These are phyloP conservation scores for Sporothrix pseudoabietina DNA, from an alignment of 2,329 filamentous ascomycete genomes.

Conservation along the genomic window DNA sequence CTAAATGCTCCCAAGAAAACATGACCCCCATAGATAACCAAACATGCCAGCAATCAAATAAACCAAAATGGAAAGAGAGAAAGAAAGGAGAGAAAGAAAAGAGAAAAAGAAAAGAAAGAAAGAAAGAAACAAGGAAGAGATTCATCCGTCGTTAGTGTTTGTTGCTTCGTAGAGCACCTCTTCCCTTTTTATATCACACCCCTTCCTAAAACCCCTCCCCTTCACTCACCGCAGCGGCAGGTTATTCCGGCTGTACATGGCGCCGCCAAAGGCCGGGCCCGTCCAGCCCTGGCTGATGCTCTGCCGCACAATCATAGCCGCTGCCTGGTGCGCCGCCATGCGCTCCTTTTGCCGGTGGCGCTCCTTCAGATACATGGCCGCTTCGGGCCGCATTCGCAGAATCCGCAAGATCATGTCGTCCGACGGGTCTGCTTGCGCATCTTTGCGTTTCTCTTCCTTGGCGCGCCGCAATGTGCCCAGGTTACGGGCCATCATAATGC, in stretches of 20 bases:
- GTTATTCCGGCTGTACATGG: constrained; percentile 49
- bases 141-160: constrained; percentile 9
- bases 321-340: constrained; percentile 83
- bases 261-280: constrained; percentile 46
- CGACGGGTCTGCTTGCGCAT: constrained; percentile 92
- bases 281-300: constrained; percentile 67
- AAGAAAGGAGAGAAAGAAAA: neutral
- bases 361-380: constrained; percentile 82
- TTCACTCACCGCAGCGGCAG: constrained; percentile 50
- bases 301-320: constrained; percentile 91
- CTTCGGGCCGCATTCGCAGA: constrained; percentile 90
- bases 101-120: neutral
- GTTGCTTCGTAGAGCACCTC: neutral
- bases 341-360: constrained; percentile 91
- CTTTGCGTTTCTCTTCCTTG: constrained; percentile 93
- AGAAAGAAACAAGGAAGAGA: neutral
- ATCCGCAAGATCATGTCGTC: constrained; percentile 98
- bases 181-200: neutral
- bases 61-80: neutral
- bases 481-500: constrained; percentile 92
- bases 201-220: too few relatives aligned
- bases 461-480: constrained; percentile 93
- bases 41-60: neutral
- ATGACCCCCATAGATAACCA: neutral
- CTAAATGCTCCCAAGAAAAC: constrained; percentile 6